Evolutionary conservation across 2,329 filamentous ascomycete species (phyloP).

Genomic region (Clarireedia monteithiana): DNA sequence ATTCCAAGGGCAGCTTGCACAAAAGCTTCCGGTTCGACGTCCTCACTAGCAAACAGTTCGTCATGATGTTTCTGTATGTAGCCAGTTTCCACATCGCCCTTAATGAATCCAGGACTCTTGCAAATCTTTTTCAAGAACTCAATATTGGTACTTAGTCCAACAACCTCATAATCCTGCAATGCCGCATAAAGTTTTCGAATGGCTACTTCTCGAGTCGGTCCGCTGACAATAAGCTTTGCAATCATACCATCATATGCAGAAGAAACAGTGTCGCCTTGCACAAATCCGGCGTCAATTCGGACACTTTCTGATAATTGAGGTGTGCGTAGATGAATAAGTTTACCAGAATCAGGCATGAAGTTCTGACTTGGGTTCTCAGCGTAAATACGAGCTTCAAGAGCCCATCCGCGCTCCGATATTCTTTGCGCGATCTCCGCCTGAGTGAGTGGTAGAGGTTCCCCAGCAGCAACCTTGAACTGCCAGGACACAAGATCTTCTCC

Average conservation of each 20-base stretch:
- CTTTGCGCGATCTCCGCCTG: conserved; percentile 58
- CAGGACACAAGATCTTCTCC: conserved; percentile 81
- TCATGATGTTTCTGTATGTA: conserved; percentile 86
- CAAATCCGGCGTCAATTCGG: conserved; percentile 88
- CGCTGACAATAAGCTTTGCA: conserved; percentile 90
- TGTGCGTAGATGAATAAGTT: conserved; percentile 72
- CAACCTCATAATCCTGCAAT: conserved; percentile 83
- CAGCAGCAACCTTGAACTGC: conserved; percentile 83
- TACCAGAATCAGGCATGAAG: conserved; percentile 91
- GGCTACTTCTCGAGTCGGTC: conserved; percentile 67
- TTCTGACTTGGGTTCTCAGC: conserved; percentile 88
- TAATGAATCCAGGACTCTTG: conserved; percentile 71
- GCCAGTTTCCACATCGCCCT: conserved; percentile 86
- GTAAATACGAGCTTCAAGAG: conserved; percentile 94
- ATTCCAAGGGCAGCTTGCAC: conserved; percentile 81
- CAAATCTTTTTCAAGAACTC: conserved; percentile 92
- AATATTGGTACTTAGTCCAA: conserved; percentile 88
- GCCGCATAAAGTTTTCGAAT: conserved; percentile 76
- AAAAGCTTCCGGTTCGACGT: conserved; percentile 64
- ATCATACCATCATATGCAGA: conserved; percentile 99
- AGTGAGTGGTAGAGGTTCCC: conserved; percentile 56
- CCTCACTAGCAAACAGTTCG: conserved; percentile 63
- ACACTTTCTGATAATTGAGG: conserved; percentile 64
- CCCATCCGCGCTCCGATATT: conserved; percentile 72
- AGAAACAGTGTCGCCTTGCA: conserved; percentile 84